Evolutionary conservation across 2,329 filamentous ascomycete species (phyloP).

Genomic region (Calonectria ilicicola): DNA sequence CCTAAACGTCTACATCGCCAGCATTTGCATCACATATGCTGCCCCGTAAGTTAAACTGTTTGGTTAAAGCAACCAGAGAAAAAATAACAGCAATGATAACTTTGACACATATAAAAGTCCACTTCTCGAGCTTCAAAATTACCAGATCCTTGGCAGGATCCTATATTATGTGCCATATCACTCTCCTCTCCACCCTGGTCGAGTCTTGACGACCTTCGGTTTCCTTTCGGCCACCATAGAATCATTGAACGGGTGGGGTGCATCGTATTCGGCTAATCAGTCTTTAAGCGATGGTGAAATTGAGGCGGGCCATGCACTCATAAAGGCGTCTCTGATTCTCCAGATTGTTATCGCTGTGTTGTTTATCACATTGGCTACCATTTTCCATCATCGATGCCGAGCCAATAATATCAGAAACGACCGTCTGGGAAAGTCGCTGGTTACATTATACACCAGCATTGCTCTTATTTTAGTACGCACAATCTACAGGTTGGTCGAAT

Average conservation of each 20-base stretch:
- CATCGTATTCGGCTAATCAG: constrained; percentile 60
- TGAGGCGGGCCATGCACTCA: constrained; percentile 56
- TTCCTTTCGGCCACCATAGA: constrained; percentile 61
- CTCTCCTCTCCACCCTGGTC: constrained; percentile 61
- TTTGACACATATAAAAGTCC: constrained; percentile 52
- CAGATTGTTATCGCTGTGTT: constrained; percentile 64
- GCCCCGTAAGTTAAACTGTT: constrained; percentile 43
- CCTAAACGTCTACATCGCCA: constrained; percentile 48
- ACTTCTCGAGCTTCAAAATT: constrained; percentile 70
- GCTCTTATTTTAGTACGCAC: constrained; percentile 64
- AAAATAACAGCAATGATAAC: no score
- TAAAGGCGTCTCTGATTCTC: constrained; percentile 64
- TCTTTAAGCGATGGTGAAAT: constrained; percentile 52
- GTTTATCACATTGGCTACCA: constrained; percentile 60
- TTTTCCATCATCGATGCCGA: constrained; percentile 61
- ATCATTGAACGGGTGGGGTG: constrained; percentile 59
- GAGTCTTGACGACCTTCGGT: constrained; percentile 60
- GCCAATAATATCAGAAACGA: constrained; percentile 49
- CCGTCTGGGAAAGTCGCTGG: constrained; percentile 51
- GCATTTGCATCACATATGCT: constrained; percentile 50
- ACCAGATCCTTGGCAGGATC: constrained; percentile 70
- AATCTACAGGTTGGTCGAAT: constrained; percentile 70
- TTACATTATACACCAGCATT: constrained; percentile 64
- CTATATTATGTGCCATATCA: constrained; percentile 69
- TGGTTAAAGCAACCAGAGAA: neutral